A percentile compares a stretch with the other conserved stretches of the same genome.
These are phyloP conservation scores for Oropetium thomaeum DNA, from an alignment of 176 grass and related monocot genomes.

Conservation along the genomic window DNA sequence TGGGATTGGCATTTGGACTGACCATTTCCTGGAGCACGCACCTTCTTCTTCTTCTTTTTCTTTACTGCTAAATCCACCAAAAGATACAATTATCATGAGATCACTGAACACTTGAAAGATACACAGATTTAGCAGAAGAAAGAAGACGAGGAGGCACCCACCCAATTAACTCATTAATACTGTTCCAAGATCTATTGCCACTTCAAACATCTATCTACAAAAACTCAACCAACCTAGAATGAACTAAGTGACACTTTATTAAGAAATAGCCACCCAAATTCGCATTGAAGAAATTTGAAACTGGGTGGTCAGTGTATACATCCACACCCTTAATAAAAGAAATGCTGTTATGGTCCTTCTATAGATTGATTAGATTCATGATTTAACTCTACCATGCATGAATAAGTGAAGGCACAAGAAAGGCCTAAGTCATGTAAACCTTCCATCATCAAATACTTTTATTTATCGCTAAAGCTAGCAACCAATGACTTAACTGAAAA, in stretches of 20 bases:
- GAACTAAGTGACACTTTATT: too few species aligned
- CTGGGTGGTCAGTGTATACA: too few species aligned
- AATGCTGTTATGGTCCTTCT: neutral
- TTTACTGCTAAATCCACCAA: slow-evolving; percentile 47
- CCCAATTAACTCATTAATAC: neutral
- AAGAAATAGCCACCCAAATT: too few species aligned
- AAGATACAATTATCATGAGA: slow-evolving; percentile 16
- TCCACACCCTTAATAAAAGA: too few species aligned
- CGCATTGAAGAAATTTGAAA: too few species aligned
- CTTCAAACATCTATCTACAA: neutral
- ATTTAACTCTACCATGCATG: neutral
- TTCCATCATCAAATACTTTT: neutral
- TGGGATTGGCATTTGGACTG: slow-evolving; percentile 1
- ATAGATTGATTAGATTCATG: neutral
- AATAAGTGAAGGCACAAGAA: neutral
- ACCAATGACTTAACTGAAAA: neutral
- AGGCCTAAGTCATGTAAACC: neutral
- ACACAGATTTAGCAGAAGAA: neutral
- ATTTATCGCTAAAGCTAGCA: neutral
- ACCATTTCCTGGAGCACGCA: slow-evolving; percentile 53
- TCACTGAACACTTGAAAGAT: slow-evolving; percentile 24
- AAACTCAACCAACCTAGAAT: too few species aligned
- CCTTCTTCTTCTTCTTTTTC: slow-evolving; percentile 98
- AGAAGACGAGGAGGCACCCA: neutral
- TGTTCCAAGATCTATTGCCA: neutral